phyloP scores from a whole-genome alignment of 1,139 yeast species.

The Geotrichum restrictum region DNA sequence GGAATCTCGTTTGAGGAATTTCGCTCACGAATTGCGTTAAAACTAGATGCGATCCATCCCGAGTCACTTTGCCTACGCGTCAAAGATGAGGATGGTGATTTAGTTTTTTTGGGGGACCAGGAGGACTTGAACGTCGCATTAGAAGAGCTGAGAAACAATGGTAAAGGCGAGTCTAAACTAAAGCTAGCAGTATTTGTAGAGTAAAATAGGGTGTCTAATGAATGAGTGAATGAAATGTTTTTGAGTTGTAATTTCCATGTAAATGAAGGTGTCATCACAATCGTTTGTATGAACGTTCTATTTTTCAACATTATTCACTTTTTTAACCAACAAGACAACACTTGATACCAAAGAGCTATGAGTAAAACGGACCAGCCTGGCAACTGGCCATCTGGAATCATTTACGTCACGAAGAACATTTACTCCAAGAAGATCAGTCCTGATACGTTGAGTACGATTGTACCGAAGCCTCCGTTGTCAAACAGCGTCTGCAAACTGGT shows the following conservation, averaged over 20 bases:
- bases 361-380: slow-evolving; percentile 2
- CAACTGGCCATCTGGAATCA: slow-evolving; percentile 19
- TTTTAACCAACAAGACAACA: no score
- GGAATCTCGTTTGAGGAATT: slow-evolving; percentile 15
- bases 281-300: no score
- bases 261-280: no score
- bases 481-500: slow-evolving; percentile 22
- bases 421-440: slow-evolving; percentile 13
- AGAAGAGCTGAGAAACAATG: neutral
- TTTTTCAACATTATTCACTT: no score
- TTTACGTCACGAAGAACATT: slow-evolving; percentile 8
- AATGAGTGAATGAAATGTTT: no score
- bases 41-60: neutral
- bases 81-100: slow-evolving; percentile 21
- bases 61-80: slow-evolving; percentile 2
- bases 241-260: no score
- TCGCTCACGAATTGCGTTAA: slow-evolving; percentile 11
- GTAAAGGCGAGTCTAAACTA: neutral
- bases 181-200: slow-evolving; percentile 6
- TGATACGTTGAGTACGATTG: neutral
- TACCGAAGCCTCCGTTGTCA: neutral
- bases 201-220: neutral
- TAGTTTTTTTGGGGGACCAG: slow-evolving; percentile 19
- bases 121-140: slow-evolving; percentile 18
- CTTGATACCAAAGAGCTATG: no score